phyloP scores from a whole-genome alignment of 352 stramenopile genomes.

The Globisporangium ultimum region DNA sequence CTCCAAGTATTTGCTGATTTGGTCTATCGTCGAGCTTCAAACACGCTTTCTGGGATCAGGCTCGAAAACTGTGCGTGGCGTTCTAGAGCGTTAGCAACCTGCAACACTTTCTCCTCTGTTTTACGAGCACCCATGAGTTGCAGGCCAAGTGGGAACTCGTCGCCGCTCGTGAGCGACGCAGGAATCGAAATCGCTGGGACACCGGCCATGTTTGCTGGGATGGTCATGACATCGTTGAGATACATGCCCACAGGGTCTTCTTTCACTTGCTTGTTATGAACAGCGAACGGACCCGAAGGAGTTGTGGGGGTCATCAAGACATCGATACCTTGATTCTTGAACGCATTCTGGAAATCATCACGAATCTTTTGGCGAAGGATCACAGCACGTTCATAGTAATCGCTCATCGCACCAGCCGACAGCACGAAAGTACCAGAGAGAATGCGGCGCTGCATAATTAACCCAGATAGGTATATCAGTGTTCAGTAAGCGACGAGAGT shows the following conservation, averaged over 20 bases:
- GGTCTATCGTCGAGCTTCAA: conserved; percentile 21
- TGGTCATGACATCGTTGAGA: conserved; percentile 92
- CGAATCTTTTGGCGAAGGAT: conserved; percentile 77
- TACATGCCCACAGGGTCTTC: conserved; percentile 85
- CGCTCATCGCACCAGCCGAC: conserved; percentile 79
- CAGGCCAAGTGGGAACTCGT: conserved; percentile 63
- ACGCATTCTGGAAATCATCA: conserved; percentile 64
- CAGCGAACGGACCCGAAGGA: conserved; percentile 71
- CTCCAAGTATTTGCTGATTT: neutral
- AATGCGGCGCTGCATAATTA: conserved; percentile 64
- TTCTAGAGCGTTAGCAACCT: conserved; percentile 64
- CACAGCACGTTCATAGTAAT: conserved; percentile 89
- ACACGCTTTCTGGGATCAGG: conserved; percentile 53
- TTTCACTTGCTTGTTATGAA: conserved; percentile 50
- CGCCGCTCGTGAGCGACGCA: conserved; percentile 49
- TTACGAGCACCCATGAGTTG: conserved; percentile 75
- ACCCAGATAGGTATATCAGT: neutral
- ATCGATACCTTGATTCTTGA: conserved; percentile 63
- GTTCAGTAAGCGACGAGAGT: neutral
- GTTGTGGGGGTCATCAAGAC: conserved; percentile 86
- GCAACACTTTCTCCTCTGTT: conserved; percentile 56
- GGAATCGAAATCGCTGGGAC: conserved; percentile 85
- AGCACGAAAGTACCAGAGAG: conserved; percentile 90
- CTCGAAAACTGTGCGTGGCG: conserved; percentile 42
- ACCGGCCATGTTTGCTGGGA: conserved; percentile 86